A percentile compares a stretch with the other conserved stretches of the same genome.
These are phyloP conservation scores for Fusarium musae DNA, from an alignment of 2,329 filamentous ascomycete genomes.

Conservation along the genomic window DNA sequence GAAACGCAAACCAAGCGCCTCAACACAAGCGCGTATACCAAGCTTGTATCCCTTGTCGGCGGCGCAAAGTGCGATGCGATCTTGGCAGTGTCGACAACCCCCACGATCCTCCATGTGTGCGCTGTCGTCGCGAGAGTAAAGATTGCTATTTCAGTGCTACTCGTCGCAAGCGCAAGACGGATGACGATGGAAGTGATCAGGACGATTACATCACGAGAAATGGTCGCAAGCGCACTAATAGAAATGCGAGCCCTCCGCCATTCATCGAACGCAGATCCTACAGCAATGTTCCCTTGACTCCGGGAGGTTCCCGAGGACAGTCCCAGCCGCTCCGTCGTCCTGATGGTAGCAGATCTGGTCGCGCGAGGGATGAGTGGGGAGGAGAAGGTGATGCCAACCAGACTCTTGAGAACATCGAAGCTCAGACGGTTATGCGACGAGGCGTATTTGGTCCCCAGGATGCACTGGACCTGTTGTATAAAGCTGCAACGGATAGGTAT, in stretches of 20 bases:
- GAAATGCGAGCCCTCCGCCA: constrained; percentile 58
- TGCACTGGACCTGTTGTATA: constrained; percentile 89
- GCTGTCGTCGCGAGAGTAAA: constrained; percentile 94
- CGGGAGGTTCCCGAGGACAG: constrained; percentile 72
- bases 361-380: constrained; percentile 50
- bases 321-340: constrained; percentile 74
- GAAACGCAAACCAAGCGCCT: constrained; percentile 23
- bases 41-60: constrained; percentile 70
- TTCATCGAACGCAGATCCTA: constrained; percentile 58
- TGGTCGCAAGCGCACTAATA: constrained; percentile 74
- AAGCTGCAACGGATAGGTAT: constrained; percentile 77
- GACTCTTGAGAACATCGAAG: constrained; percentile 72
- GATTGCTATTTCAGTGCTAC: constrained; percentile 98
- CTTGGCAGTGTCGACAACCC: constrained; percentile 88
- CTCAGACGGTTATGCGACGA: constrained; percentile 70
- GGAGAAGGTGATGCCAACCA: constrained; percentile 66
- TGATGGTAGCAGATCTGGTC: constrained; percentile 50
- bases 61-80: constrained; percentile 71
- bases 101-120: constrained; percentile 90
- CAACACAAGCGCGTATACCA: constrained; percentile 73
- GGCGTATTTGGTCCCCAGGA: constrained; percentile 93
- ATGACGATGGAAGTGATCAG: constrained; percentile 62
- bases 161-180: constrained; percentile 86
- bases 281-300: constrained; percentile 69
- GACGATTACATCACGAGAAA: constrained; percentile 79